Evolutionary conservation across 257 asterid genomes (phyloP).

Genomic region (Primulina huaijiensis): DNA sequence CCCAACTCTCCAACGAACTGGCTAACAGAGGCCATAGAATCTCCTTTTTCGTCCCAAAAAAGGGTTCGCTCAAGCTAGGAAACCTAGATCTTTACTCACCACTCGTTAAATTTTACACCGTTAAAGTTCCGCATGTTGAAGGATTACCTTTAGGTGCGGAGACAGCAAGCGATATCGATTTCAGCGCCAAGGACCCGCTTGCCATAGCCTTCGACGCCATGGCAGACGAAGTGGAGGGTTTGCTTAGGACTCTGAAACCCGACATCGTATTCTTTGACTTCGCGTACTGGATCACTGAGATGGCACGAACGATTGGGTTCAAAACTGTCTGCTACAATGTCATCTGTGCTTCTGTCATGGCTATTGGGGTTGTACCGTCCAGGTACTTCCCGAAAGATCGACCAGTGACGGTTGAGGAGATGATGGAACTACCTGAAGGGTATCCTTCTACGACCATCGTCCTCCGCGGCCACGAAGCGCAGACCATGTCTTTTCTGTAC

Average conservation of each 20-base stretch:
- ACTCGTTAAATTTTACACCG: not conserved
- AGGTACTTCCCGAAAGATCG: constrained; percentile 2
- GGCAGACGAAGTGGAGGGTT: constrained; percentile 3
- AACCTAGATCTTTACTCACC: not conserved
- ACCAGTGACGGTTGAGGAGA: constrained; percentile 11
- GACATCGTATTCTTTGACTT: constrained; percentile 27
- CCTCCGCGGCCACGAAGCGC: constrained; percentile 25
- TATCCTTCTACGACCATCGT: constrained; percentile 26
- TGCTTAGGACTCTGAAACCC: constrained; percentile 15
- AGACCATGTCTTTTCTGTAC: not conserved
- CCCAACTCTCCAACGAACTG: constrained; percentile 7
- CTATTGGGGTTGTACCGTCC: constrained; percentile 20
- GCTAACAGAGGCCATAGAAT: constrained; percentile 6
- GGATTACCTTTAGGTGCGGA: not conserved
- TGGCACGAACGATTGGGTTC: not conserved
- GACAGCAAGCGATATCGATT: constrained; percentile 2
- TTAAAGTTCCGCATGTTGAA: not conserved
- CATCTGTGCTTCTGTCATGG: constrained; percentile 19
- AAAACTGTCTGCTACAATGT: not conserved
- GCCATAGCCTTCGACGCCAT: not conserved
- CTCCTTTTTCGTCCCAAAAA: not conserved
- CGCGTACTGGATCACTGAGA: constrained; percentile 24
- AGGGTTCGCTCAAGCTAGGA: not conserved
- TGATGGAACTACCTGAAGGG: constrained; percentile 23
- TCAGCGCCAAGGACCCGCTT: not conserved